These are phyloP conservation scores for Isatis tinctoria DNA, from an alignment of 345 rosid genomes.

Conservation along the genomic window DNA sequence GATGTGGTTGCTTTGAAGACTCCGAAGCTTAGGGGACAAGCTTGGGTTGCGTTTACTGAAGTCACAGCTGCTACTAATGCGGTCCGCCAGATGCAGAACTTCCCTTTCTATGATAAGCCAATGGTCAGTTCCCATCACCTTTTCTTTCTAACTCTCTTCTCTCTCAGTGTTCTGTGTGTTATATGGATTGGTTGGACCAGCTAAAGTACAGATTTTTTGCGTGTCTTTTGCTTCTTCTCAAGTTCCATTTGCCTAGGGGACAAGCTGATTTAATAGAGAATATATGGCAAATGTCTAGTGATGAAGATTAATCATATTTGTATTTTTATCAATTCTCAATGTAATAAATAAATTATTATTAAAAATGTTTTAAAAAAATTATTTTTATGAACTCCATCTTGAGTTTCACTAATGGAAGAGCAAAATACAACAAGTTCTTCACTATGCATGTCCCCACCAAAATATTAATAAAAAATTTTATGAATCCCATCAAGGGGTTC, in stretches of 20 bases:
- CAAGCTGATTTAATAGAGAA: too few relatives aligned
- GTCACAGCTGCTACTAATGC: constrained; percentile 93
- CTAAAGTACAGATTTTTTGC: neutral
- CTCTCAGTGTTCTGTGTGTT: neutral
- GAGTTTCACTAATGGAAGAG: too few relatives aligned
- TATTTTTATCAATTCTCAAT: too few relatives aligned
- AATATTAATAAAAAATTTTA: too few relatives aligned
- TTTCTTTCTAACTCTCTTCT: neutral
- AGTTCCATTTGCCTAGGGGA: neutral
- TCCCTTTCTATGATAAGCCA: constrained; percentile 93
- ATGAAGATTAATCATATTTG: too few relatives aligned
- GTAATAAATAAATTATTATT: too few relatives aligned
- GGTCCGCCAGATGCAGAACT: constrained; percentile 93
- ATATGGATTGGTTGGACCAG: neutral
- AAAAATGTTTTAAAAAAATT: too few relatives aligned
- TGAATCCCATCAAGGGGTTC: too few relatives aligned
- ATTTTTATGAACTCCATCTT: too few relatives aligned
- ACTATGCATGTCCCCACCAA: too few relatives aligned
- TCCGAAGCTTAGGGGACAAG: constrained; percentile 92
- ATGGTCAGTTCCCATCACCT: constrained; percentile 56
- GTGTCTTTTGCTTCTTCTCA: neutral
- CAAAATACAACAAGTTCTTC: too few relatives aligned
- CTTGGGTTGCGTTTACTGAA: constrained; percentile 93
- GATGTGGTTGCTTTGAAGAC: constrained; percentile 99
- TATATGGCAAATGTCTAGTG: too few relatives aligned